Evolutionary conservation across 768 basidiomycete species (phyloP).

Genomic region (Boletus tomentosulus): DNA sequence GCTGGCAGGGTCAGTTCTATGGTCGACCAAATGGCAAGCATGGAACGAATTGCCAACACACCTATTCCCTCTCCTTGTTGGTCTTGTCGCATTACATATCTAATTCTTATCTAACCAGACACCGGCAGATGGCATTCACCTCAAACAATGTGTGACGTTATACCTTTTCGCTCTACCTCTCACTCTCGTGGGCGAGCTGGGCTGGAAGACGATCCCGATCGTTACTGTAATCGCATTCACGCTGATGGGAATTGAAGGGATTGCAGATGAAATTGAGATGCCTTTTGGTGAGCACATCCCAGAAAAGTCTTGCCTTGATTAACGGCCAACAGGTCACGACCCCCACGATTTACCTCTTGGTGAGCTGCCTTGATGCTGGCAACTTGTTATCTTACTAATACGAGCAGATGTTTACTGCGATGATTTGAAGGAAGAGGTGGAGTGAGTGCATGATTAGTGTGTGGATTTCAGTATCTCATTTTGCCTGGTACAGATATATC

Average conservation of each 20-base stretch:
- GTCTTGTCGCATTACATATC: constrained; percentile 20
- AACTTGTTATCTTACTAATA: neutral
- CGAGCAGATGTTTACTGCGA: constrained; percentile 73
- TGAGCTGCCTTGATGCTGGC: constrained; percentile 28
- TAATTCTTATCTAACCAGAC: constrained; percentile 7
- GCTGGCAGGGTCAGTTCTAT: constrained; percentile 63
- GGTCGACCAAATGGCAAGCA: constrained; percentile 78
- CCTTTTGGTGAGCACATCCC: constrained; percentile 66
- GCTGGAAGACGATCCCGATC: constrained; percentile 81
- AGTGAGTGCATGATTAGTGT: constrained; percentile 44
- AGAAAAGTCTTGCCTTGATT: neutral
- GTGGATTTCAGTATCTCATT: constrained; percentile 6
- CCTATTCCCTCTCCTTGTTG: constrained; percentile 74
- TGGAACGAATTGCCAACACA: constrained; percentile 91
- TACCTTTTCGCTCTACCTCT: constrained; percentile 91
- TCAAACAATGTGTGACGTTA: constrained; percentile 92
- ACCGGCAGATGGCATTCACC: constrained; percentile 74
- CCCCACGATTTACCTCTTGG: constrained; percentile 71
- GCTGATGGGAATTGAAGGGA: constrained; percentile 93
- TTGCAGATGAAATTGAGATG: constrained; percentile 93
- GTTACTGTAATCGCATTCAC: constrained; percentile 87
- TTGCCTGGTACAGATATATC: constrained; percentile 47
- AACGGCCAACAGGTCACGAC: constrained; percentile 47
- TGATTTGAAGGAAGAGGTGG: constrained; percentile 81
- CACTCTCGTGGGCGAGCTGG: constrained; percentile 76